Evolutionary conservation across 2,329 filamentous ascomycete species (phyloP).

Genomic region (Dryadomyces sulphureus): DNA sequence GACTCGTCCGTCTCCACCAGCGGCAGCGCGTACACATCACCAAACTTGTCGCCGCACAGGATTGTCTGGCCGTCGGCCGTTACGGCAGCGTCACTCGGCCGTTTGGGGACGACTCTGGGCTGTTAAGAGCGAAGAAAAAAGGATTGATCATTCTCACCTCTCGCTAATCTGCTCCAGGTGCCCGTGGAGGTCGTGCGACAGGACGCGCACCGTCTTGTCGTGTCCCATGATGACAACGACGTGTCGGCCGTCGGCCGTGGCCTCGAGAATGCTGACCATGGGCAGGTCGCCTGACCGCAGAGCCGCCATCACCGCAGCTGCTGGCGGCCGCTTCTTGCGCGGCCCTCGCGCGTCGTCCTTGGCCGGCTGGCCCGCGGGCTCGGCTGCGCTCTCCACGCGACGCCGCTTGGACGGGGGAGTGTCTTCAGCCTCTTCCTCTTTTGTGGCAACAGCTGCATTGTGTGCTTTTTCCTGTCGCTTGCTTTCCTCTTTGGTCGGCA

Average conservation of each 20-base stretch:
- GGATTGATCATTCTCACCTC: constrained; percentile 34
- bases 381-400: constrained; percentile 15
- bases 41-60: constrained; percentile 84
- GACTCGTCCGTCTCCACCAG: constrained; percentile 30
- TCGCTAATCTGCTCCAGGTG: constrained; percentile 52
- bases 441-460: constrained; percentile 13
- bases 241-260: constrained; percentile 49
- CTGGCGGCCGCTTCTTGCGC: neutral
- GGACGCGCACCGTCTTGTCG: constrained; percentile 81
- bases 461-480: constrained; percentile 13
- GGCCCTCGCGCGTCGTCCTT: constrained; percentile 1
- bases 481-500: constrained; percentile 16
- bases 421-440: constrained; percentile 8
- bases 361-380: constrained; percentile 9
- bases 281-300: constrained; percentile 30
- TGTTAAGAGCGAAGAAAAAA: constrained; percentile 5
- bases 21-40: constrained; percentile 84
- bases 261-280: constrained; percentile 53
- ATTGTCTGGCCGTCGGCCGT: constrained; percentile 58
- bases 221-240: constrained; percentile 72
- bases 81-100: constrained; percentile 62
- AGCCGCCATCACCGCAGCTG: constrained; percentile 14
- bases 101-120: constrained; percentile 69
- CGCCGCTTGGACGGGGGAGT: constrained; percentile 18
- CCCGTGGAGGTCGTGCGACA: constrained; percentile 49